A percentile compares a stretch with the other conserved stretches of the same genome.
Evolutionary conservation across 192 early-diverging fungal genomes (phyloP).

Genomic region (Jimgerdemannia lactiflua): DNA sequence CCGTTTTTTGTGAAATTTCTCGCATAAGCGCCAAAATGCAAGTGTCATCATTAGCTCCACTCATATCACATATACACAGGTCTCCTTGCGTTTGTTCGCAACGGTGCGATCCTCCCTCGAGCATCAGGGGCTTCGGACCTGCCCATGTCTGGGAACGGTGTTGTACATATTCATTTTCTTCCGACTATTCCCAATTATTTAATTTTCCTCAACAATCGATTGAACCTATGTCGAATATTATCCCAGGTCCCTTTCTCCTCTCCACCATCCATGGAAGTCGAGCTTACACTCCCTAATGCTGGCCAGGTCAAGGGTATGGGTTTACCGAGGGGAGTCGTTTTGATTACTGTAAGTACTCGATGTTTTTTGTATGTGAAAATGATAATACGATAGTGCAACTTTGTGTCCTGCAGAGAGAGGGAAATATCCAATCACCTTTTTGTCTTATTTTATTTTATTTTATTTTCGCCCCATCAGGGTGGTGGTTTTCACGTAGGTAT

Average conservation of each 20-base stretch:
- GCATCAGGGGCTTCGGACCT: slow-evolving; percentile 40
- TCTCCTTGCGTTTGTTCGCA: slow-evolving; percentile 43
- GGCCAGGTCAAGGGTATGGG: slow-evolving; percentile 50
- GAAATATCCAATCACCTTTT: background rate
- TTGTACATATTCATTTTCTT: background rate
- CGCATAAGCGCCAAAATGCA: background rate
- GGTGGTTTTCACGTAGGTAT: background rate
- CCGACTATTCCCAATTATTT: background rate
- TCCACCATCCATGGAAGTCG: slow-evolving; percentile 29
- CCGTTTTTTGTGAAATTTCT: background rate
- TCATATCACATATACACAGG: slow-evolving; percentile 1
- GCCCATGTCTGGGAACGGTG: slow-evolving; percentile 23
- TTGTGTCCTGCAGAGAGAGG: background rate
- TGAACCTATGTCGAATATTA: background rate
- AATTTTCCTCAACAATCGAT: background rate
- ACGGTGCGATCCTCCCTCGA: slow-evolving; percentile 54
- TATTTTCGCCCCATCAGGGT: background rate
- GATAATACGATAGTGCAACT: background rate
- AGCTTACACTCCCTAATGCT: slow-evolving; percentile 43
- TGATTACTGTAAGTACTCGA: slow-evolving; percentile 46
- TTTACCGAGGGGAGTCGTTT: slow-evolving; percentile 41
- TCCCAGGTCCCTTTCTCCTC: slow-evolving; percentile 30
- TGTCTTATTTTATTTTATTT: background rate
- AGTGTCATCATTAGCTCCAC: background rate
- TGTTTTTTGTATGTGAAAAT: background rate